Evolutionary conservation across 1,139 yeast species (phyloP), one percentile per base, ranked within the genome.

Genomic region (Taphrina wiesneri): DNA sequence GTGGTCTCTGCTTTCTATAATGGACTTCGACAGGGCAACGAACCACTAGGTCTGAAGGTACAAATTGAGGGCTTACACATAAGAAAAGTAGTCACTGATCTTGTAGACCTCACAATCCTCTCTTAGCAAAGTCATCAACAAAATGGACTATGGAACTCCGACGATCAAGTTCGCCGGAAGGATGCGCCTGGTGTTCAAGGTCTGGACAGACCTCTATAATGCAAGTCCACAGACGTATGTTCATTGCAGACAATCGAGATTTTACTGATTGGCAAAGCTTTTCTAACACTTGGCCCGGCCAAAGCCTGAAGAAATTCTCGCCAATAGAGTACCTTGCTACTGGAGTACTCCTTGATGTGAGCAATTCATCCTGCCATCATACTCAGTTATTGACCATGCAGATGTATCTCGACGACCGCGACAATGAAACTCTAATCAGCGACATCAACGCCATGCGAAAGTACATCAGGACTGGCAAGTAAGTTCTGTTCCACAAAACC

Each of bases 321-420:
- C 63, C 63, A 7, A 57, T 57, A 11, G 63, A 57, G 19, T 46
- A 51, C 21, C 30, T 45, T 13, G 63, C 54, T 15, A 47, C 56
- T 9, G 63, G 54, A 17, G 26, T 57, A 7, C 45, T 57, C 2
- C 43, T 57, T 17, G 43, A 57, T 19, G 56, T 26, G 17, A 32
- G 34, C 25, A n/a, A 2, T 5, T 26, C 17, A 19, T 25, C 5
- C 15, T 36, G 41, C 30, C n/a, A 23, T 21, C 32, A 15, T 34
- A 19, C 23, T 26, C 53, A 23, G 30, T n/a, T 34, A 17, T 17
- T 34, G 46, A 36, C 9, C 15, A 34, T 32, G 17, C 11, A 30
- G 57, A 34, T 34, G 57, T 34, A 34, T 21, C 26, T 34, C 25
- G 30, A 32, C 4, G 43, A 19, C 13, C 26, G 49, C 9, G 32